Evolutionary conservation across 345 rosid species (phyloP), one percentile per base, ranked within the genome.

Genomic region (Populus ilicifolia): DNA sequence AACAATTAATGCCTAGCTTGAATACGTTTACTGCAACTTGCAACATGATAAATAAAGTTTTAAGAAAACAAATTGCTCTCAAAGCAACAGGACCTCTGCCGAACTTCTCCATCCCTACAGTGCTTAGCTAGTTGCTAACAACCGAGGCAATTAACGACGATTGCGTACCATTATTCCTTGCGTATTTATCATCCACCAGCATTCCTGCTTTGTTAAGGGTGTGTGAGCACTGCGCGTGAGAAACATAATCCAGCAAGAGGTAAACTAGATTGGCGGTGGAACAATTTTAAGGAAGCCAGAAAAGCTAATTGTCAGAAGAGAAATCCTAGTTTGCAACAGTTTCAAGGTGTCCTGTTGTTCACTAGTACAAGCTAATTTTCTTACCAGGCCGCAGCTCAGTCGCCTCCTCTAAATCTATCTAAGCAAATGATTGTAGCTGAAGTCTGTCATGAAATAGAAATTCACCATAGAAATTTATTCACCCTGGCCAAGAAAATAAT

Each of bases 401-500:
- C 18, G 50, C 25, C 35, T 41, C 69, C 44, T 30, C 36, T 75
- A 50, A 11, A 52, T 67, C 48, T 48, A 48, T 64, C 30, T 20
- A 48, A 6, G 48, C 36, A 2, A 6, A 38, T 6, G 16, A 11
- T 35, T 50, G 72, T 48, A 36, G 50, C 52, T 21, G 72, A 44
- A 67, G 38, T n/a, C 11, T 56, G 13, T n/a, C 25, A 46, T 1
- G 63, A 29, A 59, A 14, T 36, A 56, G 39, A 59, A 39, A 30
- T 41, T 68, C 48, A 64, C 41, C 8, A 8, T 33, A 63, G 20
- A 61, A 61, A 21, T 67, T 39, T 78, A 78, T 64, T 27, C 76
- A 36, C 50, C 80, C 76, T 72, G 76, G 10, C 38, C 38, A 52
- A 20, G 35, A 10, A 52, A 71, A 72, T 50, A n/a, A 72, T 69